Evolutionary conservation across 2,329 filamentous ascomycete species (phyloP), one percentile per base, ranked within the genome.

Genomic region (Neonectria faginata): DNA sequence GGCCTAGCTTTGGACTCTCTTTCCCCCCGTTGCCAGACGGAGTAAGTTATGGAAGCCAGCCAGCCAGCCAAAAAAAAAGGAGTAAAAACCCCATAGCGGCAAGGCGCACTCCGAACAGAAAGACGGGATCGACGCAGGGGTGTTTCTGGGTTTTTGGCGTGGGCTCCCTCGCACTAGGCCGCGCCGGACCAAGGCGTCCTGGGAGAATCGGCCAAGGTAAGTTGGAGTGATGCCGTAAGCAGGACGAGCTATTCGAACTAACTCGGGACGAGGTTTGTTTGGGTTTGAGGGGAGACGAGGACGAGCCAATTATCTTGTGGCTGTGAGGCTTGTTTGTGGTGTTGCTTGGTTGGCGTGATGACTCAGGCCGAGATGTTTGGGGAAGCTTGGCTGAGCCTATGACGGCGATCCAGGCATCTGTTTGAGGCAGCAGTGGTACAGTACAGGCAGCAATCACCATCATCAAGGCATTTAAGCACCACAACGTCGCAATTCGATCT

Each of bases 101-200:
- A 57, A 62, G 59, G 59, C 59, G 57, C 36, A 62, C 41, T 57
- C 61, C 55, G 56, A 31, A 51, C 56, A 56, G 36, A 12, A 8
- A 1, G 33, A 14, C 5, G 16, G 16, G 36, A 27, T 16, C n/a
- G 31, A 45, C 39, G 39, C 25, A 27, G 51, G 58, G 27, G 18
- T n/a, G 2, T 60, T 22, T 39, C 41, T 47, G 53, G 55, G 52
- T 41, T 50, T 51, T 33, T 57, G 64, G 59, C 58, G 58, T 57
- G 47, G 62, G 67, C 60, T 69, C 60, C 68, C 66, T 70, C 66
- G 39, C 68, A 48, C 66, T 29, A 29, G 12, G 36, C 36, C 9
- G 10, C 29, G 29, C 29, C 29, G 29, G 29, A 11, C 29, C 29
- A 31, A 31, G 10, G 33, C 33, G 33, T 36, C 14, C 33, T 36